Base-by-base conservation (phyloP, 2,329 filamentous ascomycete species). In the Penicillium sp. region DNA sequence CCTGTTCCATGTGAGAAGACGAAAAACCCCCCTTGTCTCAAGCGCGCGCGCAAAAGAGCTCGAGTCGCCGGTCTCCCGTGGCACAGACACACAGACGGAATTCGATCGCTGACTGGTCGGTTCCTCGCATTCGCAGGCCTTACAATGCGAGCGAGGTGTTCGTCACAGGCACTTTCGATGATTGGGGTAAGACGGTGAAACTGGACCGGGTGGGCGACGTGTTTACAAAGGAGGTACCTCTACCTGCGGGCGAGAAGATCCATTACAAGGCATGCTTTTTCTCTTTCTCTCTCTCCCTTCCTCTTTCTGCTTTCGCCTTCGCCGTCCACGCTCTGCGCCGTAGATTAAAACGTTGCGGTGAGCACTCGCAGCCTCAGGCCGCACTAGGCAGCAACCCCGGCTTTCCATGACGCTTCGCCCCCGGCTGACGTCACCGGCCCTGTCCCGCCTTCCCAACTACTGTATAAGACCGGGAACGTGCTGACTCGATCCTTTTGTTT, bases 161-260 rank as follows among this genome's bases (percentile, higher is more conserved):
- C 69, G 93, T 97, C 57, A 97, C 91, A 27, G 93, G 93, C 64
- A 91, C 87, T 49, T 97, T 97, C 64, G 91, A 97, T 71, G 79
- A 87, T 72, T 98, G 93, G 93, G 78, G 79, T 54, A 91, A 93
- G 76, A 88, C 81, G 41, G 80, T 91, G 65, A 80, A 86, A 73
- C 78, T 98, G 42, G 82, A 89, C 33, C 88, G 87, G 71, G 76
- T 81, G 27, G 85, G 78, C 62, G 74, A 81, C 33, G 65, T 67
- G 50, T 94, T 94, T 68, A 76, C 85, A 69, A 95, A 95, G 75
- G 80, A 80, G 21, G 88, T 98, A 45, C 73, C 79, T 37, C 75
- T 97, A 21, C 74, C 84, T 34, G 70, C 74, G 11, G 71, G 74
- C 33, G 73, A 83, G 50, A 95, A 93, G 72, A 84, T 94, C 55